Evolutionary conservation across 352 stramenopile species (phyloP).

Genomic region (Globisporangium sylvaticum): DNA sequence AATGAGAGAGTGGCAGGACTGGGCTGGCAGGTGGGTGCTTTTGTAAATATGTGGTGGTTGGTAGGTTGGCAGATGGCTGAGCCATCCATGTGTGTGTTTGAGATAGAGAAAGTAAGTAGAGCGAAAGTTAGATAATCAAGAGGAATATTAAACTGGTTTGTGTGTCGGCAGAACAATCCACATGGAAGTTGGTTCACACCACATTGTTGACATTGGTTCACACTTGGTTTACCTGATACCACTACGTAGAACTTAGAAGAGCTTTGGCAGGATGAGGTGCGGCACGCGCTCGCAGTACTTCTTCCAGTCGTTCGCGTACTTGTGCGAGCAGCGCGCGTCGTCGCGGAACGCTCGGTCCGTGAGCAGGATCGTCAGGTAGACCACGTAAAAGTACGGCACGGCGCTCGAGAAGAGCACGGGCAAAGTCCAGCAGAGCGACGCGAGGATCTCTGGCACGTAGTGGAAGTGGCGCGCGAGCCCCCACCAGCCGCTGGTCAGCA

Average conservation of each 20-base stretch:
- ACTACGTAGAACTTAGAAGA: conserved; percentile 36
- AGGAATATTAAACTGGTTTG: neutral
- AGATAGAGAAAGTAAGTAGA: neutral
- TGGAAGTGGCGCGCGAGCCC: conserved; percentile 93
- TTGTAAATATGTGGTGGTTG: neutral
- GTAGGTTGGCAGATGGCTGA: neutral
- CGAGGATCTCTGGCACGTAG: conserved; percentile 92
- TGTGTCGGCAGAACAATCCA: too few species aligned
- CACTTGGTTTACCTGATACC: neutral
- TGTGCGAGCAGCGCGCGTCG: conserved; percentile 91
- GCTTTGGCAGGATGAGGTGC: conserved; percentile 81
- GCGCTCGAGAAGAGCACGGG: conserved; percentile 49
- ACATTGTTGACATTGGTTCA: neutral
- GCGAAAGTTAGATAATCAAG: neutral
- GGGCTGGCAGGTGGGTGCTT: neutral
- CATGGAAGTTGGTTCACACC: neutral
- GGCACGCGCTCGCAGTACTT: conserved; percentile 90
- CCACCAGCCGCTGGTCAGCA: conserved; percentile 94
- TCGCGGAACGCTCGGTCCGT: conserved; percentile 94
- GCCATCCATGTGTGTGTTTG: neutral
- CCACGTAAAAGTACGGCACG: conserved; percentile 86
- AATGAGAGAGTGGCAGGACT: neutral
- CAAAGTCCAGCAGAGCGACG: conserved; percentile 74
- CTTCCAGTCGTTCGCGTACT: conserved; percentile 96
- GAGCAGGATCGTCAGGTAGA: conserved; percentile 93